Evolutionary conservation across 371 early-diverging fungal species (phyloP), one percentile per base, ranked within the genome.

Genomic region (Capillidium rhysosporum): DNA sequence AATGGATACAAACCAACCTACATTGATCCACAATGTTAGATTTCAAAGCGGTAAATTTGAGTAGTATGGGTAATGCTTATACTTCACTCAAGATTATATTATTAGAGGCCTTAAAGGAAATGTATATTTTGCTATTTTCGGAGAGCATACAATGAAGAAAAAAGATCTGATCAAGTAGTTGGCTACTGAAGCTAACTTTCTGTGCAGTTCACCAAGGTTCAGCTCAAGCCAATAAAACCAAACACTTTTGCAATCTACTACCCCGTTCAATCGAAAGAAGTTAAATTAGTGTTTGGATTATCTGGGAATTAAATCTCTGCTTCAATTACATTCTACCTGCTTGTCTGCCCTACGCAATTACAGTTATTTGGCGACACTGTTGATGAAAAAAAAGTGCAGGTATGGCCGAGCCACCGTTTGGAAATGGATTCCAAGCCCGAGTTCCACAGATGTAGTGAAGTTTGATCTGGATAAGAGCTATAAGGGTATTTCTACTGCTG

Each of bases 101-200:
- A 1, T 59, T 59, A 2, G 56, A 63, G 23, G 83, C 81, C 0
- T 57, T 84, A n/a, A 59, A 63, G 0, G 57, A 72, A 20, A 75
- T 76, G 8, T 84, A 92, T 57, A 86, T 89, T 51, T 94, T 0
- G 73, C 92, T 21, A 84, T 86, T 1, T 88, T 91, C 0, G 95
- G 95, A 25, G 95, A 92, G 1, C 92, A 91, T 0, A 87, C 89
- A 1, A 94, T 94, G 95, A 92, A 92, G 24, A 92, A 94, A 65
- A 71, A 79, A 39, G 95, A 94, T 65, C 73, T 84, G 40, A 69
- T 94, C 56, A 79, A 87, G 1, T 79, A 86, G 0, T 61, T 92
- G 10, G 86, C 86, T 56, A 77, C 79, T 49, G 71, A 70, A 18
- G 57, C 89, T 14, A 73, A 73, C 2, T 92, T 86, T 2, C 72